Evolutionary conservation across 441 rosid species (phyloP).

Genomic region (Gossypium lobatum): DNA sequence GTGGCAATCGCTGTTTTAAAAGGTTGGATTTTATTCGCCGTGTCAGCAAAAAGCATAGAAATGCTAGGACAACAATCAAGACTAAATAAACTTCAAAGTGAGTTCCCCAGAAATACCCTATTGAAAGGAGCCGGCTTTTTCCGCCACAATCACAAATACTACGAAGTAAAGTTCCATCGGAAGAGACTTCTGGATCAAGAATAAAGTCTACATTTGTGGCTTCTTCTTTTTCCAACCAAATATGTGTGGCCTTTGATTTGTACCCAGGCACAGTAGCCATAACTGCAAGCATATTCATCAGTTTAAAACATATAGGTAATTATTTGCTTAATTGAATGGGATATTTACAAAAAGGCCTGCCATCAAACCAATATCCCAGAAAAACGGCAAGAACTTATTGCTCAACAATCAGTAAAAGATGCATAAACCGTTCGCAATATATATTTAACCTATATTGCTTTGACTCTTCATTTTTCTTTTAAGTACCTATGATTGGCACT

Average conservation of each 20-base stretch:
- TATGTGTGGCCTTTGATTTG: conserved; percentile 51
- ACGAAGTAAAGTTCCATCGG: conserved; percentile 19
- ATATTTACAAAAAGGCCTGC: background rate
- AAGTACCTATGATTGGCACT: background rate
- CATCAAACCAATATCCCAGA: background rate
- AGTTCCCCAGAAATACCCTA: conserved; percentile 31
- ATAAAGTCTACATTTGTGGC: conserved; percentile 64
- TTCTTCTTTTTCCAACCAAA: conserved; percentile 59
- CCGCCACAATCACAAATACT: conserved; percentile 38
- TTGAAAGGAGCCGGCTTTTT: conserved; percentile 22
- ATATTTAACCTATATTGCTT: background rate
- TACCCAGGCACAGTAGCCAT: conserved; percentile 64
- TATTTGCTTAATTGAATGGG: background rate
- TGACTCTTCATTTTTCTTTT: background rate
- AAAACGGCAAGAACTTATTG: background rate
- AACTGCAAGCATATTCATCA: conserved; percentile 36
- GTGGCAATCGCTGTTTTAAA: conserved; percentile 40
- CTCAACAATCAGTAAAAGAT: background rate
- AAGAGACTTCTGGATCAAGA: conserved; percentile 55
- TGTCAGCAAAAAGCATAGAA: conserved; percentile 48
- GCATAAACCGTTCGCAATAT: background rate
- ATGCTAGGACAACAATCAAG: conserved; percentile 38
- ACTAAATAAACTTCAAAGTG: conserved; percentile 44
- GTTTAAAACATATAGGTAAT: conserved; percentile 6
- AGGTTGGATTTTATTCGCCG: conserved; percentile 42